A percentile compares a stretch with the other conserved stretches of the same genome.
Evolutionary conservation across 2,329 filamentous ascomycete species (phyloP).

Genomic region (Dothidotthia symphoricarpi): DNA sequence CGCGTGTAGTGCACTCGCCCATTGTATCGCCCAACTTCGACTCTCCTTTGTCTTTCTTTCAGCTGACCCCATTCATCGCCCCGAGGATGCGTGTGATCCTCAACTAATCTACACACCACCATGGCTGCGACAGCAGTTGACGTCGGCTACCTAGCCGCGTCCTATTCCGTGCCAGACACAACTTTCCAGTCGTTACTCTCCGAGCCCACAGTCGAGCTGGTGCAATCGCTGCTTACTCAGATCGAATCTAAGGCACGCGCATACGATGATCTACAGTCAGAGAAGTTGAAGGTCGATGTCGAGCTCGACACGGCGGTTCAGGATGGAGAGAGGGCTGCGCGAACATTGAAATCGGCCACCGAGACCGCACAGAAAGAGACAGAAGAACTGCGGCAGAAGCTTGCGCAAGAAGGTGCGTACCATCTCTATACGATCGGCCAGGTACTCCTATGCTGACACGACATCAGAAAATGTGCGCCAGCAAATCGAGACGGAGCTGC

Average conservation of each 20-base stretch:
- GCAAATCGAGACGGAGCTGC: slow-evolving; percentile 76
- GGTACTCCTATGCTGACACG: slow-evolving; percentile 10
- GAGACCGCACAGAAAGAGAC: slow-evolving; percentile 83
- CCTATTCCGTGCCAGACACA: slow-evolving; percentile 66
- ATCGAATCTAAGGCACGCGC: slow-evolving; percentile 79
- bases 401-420: slow-evolving; percentile 74
- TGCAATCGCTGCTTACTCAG: slow-evolving; percentile 70
- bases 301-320: slow-evolving; percentile 89
- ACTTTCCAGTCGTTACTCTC: slow-evolving; percentile 62
- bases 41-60: slow-evolving; percentile 27
- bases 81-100: slow-evolving; percentile 26
- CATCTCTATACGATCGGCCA: background rate
- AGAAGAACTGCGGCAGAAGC: slow-evolving; percentile 74
- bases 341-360: slow-evolving; percentile 74
- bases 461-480: slow-evolving; percentile 70
- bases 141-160: slow-evolving; percentile 69
- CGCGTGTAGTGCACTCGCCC: background rate
- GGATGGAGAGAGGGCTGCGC: slow-evolving; percentile 76
- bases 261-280: slow-evolving; percentile 75
- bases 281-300: slow-evolving; percentile 86
- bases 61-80: slow-evolving; percentile 1
- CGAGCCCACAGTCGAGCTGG: slow-evolving; percentile 73
- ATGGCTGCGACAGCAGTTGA: slow-evolving; percentile 66
- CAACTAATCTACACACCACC: slow-evolving; percentile 20
- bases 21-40: slow-evolving; percentile 18